Conservation (phyloP, 176 grass and related monocot genomes). For the Ananas comosus region DNA sequence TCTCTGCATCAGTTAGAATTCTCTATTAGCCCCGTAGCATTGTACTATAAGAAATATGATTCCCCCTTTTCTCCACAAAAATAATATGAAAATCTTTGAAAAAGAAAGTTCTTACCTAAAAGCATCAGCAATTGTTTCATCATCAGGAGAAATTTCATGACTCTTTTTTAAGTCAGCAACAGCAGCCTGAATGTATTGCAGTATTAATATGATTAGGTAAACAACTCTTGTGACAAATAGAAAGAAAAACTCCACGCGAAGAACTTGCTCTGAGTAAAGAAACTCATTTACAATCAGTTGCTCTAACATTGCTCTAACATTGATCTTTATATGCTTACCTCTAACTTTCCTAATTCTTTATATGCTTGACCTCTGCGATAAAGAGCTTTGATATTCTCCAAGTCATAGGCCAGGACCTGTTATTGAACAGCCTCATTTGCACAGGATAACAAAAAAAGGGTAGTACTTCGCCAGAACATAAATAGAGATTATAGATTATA, state of each 20-base stretch:
- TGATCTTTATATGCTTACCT: conserved; percentile 38
- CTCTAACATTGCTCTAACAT: conserved; percentile 2
- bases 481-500: too few species aligned
- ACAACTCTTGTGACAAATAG: too few species aligned
- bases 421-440: conserved; percentile 21
- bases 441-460: neutral
- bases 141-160: conserved; percentile 64
- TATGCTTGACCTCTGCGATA: conserved; percentile 95
- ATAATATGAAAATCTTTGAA: conserved; percentile 8
- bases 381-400: conserved; percentile 82
- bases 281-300: neutral
- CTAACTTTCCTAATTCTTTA: conserved; percentile 69
- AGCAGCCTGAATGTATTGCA: conserved; percentile 56
- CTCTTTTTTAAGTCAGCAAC: conserved; percentile 76
- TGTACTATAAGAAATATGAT: neutral
- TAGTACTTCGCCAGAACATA: neutral
- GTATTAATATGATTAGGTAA: conserved; percentile 9
- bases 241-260: too few species aligned
- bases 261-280: too few species aligned
- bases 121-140: conserved; percentile 95
- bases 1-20: conserved; percentile 32
- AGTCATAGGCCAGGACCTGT: conserved; percentile 70
- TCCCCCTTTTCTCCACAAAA: neutral
- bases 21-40: neutral
- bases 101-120: conserved; percentile 44